Conservation (phyloP, 2,329 filamentous ascomycete species). For the Metarhizium rileyi region DNA sequence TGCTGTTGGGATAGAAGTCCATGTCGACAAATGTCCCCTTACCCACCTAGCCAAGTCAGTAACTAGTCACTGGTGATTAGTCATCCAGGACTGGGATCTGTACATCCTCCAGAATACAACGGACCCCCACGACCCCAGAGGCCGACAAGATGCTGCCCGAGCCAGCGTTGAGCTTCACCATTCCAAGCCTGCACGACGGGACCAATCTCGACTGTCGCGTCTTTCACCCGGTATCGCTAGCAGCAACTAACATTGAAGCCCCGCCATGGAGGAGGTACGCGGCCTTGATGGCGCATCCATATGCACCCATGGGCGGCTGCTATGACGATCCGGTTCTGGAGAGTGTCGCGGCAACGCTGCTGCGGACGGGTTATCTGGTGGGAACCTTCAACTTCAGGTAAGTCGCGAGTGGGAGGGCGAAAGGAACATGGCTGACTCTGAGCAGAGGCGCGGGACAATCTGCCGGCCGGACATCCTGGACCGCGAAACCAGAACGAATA, state of each 20-base stretch:
- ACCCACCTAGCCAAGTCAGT: too few relatives aligned
- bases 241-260: conserved; percentile 19
- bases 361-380: conserved; percentile 65
- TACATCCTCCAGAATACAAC: neutral
- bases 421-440: conserved; percentile 6
- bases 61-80: too few relatives aligned
- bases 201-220: conserved; percentile 69
- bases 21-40: too few relatives aligned
- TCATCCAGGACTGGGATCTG: too few relatives aligned
- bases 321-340: conserved; percentile 75
- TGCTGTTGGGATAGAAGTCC: too few relatives aligned
- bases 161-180: conserved; percentile 57
- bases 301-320: conserved; percentile 75
- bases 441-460: conserved; percentile 66
- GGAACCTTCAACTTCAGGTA: conserved; percentile 90
- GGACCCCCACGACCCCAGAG: neutral
- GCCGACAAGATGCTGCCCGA: conserved; percentile 39
- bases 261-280: conserved; percentile 38
- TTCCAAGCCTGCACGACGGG: conserved; percentile 78
- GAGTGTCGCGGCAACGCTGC: conserved; percentile 51
- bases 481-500: conserved; percentile 64
- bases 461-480: conserved; percentile 77
- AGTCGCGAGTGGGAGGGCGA: too few relatives aligned
- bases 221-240: conserved; percentile 55
- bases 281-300: conserved; percentile 76